A percentile compares a stretch with the other conserved stretches of the same genome.
Evolutionary conservation across 2,329 filamentous ascomycete species (phyloP).

Genomic region (Ilyonectria mors-panacis): DNA sequence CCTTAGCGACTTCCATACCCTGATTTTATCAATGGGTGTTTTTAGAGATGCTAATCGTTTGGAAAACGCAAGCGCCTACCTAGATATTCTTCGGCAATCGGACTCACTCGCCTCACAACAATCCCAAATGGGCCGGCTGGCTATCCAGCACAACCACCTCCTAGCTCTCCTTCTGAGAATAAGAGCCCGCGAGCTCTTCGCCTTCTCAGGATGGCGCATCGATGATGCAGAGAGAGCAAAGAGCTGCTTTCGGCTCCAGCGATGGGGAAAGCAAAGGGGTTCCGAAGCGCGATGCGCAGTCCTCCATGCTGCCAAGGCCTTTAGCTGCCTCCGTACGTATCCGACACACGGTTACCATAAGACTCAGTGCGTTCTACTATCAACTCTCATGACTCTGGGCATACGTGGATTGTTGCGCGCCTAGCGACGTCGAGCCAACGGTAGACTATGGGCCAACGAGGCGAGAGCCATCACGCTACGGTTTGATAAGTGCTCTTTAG

Average conservation of each 20-base stretch:
- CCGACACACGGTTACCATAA: not conserved
- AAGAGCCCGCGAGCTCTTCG: not conserved
- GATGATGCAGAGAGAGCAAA: not conserved
- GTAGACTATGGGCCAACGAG: not conserved
- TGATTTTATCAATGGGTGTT: not conserved
- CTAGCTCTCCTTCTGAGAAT: not conserved
- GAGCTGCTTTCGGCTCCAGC: not conserved
- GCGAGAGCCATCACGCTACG: not conserved
- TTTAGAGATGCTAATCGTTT: not conserved
- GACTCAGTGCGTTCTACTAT: not conserved
- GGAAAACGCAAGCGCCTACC: not conserved
- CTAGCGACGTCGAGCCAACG: not conserved
- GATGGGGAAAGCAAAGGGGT: not conserved
- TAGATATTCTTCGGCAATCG: not conserved
- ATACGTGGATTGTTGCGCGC: not conserved
- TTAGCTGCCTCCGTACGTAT: not conserved
- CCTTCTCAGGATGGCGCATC: slow-evolving; percentile 1
- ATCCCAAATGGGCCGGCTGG: not conserved
- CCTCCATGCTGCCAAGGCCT: not conserved
- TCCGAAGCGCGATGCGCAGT: not conserved
- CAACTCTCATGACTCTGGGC: not conserved
- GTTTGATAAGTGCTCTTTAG: not conserved
- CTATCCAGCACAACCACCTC: not conserved
- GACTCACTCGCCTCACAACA: not conserved
- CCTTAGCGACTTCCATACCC: not conserved